Conservation (phyloP, 2,329 filamentous ascomycete species). For the Ambrosiella cleistominuta region DNA sequence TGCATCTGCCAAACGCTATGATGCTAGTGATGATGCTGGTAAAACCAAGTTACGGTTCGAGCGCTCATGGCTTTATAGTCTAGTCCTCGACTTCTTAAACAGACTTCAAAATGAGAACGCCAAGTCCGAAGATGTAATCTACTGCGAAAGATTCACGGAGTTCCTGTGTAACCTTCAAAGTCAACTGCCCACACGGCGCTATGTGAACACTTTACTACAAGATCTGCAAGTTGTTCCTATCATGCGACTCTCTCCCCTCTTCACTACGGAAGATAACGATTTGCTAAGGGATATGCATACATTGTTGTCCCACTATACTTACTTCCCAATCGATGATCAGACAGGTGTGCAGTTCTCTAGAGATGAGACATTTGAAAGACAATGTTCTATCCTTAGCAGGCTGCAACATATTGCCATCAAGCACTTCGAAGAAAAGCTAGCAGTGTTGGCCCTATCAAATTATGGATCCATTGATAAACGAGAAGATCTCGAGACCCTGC, state of each 20-base stretch:
- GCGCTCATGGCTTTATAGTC: constrained; percentile 77
- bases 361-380: constrained; percentile 58
- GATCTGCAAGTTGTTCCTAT: constrained; percentile 71
- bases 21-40: constrained; percentile 61
- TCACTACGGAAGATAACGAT: constrained; percentile 53
- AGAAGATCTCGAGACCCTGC: constrained; percentile 57
- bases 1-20: constrained; percentile 68
- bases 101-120: constrained; percentile 44
- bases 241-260: constrained; percentile 62
- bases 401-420: constrained; percentile 65
- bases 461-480: constrained; percentile 74
- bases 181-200: constrained; percentile 81
- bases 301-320: constrained; percentile 71
- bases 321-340: constrained; percentile 84
- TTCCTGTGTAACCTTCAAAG: constrained; percentile 81
- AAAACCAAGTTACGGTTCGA: constrained; percentile 79
- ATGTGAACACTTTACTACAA: constrained; percentile 73
- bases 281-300: constrained; percentile 65
- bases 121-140: constrained; percentile 48
- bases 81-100: constrained; percentile 67
- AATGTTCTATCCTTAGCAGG: constrained; percentile 59
- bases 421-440: constrained; percentile 75
- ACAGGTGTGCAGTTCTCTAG: constrained; percentile 59
- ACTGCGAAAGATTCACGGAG: constrained; percentile 87
- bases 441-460: constrained; percentile 81